A percentile compares a stretch with the other conserved stretches of the same genome.
Evolutionary conservation across 768 basidiomycete species (phyloP).

Genomic region (Suillus ampliporus): DNA sequence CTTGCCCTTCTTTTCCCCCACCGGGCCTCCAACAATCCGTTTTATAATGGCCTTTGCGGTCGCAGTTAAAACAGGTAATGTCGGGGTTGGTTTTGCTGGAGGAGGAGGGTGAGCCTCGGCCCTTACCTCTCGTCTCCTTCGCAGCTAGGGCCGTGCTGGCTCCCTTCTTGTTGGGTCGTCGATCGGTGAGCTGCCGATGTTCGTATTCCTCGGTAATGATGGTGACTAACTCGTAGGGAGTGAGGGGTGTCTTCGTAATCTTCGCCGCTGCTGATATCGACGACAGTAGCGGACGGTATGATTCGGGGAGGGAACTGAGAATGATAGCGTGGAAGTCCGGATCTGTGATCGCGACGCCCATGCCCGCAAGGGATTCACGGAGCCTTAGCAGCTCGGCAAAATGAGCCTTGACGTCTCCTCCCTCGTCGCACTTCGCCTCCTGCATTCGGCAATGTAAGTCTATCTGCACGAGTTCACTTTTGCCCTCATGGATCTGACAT

Average conservation of each 20-base stretch:
- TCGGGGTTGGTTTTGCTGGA: neutral
- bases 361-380: slow-evolving; percentile 9
- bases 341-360: slow-evolving; percentile 25
- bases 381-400: slow-evolving; percentile 15
- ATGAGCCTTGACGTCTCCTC: slow-evolving; percentile 29
- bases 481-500: slow-evolving; percentile 25
- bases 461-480: slow-evolving; percentile 27
- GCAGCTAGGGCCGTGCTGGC: neutral
- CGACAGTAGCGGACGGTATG: slow-evolving; percentile 26
- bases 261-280: slow-evolving; percentile 24
- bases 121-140: no score
- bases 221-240: slow-evolving; percentile 22
- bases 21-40: slow-evolving; percentile 6
- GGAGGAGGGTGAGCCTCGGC: no score
- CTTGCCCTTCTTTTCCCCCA: slow-evolving; percentile 9
- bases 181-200: neutral
- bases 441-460: slow-evolving; percentile 30
- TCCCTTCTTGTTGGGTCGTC: neutral
- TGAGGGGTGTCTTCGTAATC: slow-evolving; percentile 14
- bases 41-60: neutral
- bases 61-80: neutral
- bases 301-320: slow-evolving; percentile 30
- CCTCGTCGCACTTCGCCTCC: slow-evolving; percentile 27
- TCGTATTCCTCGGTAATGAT: slow-evolving; percentile 26
- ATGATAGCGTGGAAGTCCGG: slow-evolving; percentile 28